Evolutionary conservation across 148 eudicot genomes (phyloP), one percentile per base, ranked within the genome.

Genomic region (Beta vulgaris): DNA sequence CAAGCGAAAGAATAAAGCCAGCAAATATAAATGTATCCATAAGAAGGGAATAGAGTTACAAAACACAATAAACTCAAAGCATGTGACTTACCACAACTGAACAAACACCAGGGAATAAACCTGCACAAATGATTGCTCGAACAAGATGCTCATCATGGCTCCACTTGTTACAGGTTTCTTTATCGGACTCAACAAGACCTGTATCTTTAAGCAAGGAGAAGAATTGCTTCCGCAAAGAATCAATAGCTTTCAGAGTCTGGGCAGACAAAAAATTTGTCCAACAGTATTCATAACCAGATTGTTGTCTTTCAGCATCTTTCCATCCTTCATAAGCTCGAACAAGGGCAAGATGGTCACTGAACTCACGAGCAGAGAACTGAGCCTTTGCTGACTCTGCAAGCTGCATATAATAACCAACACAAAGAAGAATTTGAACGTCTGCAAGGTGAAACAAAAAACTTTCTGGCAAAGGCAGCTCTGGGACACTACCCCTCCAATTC

Each of bases 321-420:
- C 99, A 95, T 68, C 99, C 97, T 25, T 90, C 89, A 83, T 83
- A 95, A 78, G 99, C 99, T 76, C 92, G 86, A 59, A 92, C 79
- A 83, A 90, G 82, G 69, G 97, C 88, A 85, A 95, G 93, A 88
- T 95, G 99, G 76, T 95, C 99, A 79, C 99, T 95, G 86, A 83
- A 90, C 62, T 84, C 91, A 74, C 88, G 97, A 37, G 86, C 89
- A 79, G 99, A 81, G 77, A 95, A 92, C 85, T 91, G 92, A 80
- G 96, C 89, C 81, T 88, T 95, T 54, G 99, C 96, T 62, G 93
- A 85, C 79, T 95, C 97, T 15, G 96, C 98, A 73, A 95, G 96
- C 98, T 95, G 88, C 78, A 86, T 15, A 84, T 64, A 64, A 64
- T 48, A 66, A 68, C 15, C 29, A 63, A 71, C 12, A 71, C 12